Evolutionary conservation across 2,329 filamentous ascomycete genomes (phyloP).

Genomic region (Fusarium aywerte): DNA sequence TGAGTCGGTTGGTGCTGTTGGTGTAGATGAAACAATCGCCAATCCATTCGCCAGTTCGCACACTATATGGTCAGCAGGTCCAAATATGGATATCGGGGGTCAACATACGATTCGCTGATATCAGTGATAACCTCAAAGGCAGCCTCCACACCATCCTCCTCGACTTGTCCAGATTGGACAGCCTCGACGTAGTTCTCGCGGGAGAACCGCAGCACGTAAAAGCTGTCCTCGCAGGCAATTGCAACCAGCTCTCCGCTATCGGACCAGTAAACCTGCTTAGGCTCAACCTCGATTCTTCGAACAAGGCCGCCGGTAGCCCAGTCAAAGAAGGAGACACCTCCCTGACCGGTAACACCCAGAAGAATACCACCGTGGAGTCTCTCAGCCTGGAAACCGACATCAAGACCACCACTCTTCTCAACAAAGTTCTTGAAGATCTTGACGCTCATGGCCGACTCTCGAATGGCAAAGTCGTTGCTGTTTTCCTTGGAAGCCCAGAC

Average conservation of each 20-base stretch:
- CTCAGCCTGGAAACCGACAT: constrained; percentile 95
- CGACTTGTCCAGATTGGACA: constrained; percentile 81
- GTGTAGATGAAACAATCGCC: constrained; percentile 99
- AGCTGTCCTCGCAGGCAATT: constrained; percentile 93
- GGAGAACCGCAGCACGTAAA: constrained; percentile 93
- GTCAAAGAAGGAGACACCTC: constrained; percentile 95
- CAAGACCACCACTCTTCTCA: constrained; percentile 86
- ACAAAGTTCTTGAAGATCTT: constrained; percentile 99
- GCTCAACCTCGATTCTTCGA: constrained; percentile 86
- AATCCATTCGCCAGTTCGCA: constrained; percentile 96
- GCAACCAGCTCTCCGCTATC: constrained; percentile 94
- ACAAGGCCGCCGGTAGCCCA: constrained; percentile 92
- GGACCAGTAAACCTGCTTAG: constrained; percentile 89
- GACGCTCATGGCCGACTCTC: constrained; percentile 91
- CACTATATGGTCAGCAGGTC: constrained; percentile 58
- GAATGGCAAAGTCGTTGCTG: constrained; percentile 97
- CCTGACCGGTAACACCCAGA: constrained; percentile 93
- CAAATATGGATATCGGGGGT: too few species aligned
- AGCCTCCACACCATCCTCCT: constrained; percentile 91
- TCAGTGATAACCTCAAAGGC: constrained; percentile 97
- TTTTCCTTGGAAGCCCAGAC: constrained; percentile 98
- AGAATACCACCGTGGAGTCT: constrained; percentile 89
- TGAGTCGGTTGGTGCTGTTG: constrained; percentile 93
- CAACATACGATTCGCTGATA: constrained; percentile 81
- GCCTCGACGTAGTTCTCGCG: constrained; percentile 88